phyloP scores from a whole-genome alignment of 2,329 filamentous ascomycete species.

The Epichloe aotearoae region DNA sequence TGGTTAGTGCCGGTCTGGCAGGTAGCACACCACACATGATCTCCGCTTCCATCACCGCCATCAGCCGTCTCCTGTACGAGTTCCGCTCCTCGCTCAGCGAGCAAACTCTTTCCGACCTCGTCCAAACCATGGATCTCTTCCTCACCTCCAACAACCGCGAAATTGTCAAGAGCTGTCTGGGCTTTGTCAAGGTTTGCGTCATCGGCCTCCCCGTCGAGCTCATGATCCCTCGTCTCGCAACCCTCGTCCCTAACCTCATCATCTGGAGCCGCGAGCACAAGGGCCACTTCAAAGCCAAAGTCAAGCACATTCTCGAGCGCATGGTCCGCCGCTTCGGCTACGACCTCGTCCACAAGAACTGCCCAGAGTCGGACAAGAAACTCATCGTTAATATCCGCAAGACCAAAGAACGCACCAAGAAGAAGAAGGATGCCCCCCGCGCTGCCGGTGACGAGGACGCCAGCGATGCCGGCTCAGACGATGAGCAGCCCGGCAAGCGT shows the following conservation, averaged over 20 bases:
- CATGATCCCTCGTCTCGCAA: constrained; percentile 62
- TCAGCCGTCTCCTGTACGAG: constrained; percentile 87
- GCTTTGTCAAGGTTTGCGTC: constrained; percentile 92
- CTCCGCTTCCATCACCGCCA: constrained; percentile 86
- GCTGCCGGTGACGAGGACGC: constrained; percentile 44
- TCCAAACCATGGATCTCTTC: constrained; percentile 93
- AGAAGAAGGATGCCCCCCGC: constrained; percentile 62
- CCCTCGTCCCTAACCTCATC: constrained; percentile 79
- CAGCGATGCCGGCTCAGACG: constrained; percentile 35
- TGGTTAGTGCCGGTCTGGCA: constrained; percentile 91
- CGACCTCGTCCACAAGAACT: constrained; percentile 63
- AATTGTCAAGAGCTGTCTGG: constrained; percentile 86
- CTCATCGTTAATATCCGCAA: constrained; percentile 91
- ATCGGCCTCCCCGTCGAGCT: constrained; percentile 71
- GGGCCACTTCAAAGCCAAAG: constrained; percentile 89
- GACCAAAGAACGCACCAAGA: constrained; percentile 80
- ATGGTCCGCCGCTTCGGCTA: constrained; percentile 87
- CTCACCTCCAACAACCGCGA: constrained; percentile 93
- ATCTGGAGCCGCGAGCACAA: constrained; percentile 98
- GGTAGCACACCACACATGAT: constrained; percentile 95
- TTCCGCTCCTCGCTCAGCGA: constrained; percentile 60
- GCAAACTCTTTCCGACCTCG: constrained; percentile 65
- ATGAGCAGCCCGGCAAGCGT: constrained; percentile 28
- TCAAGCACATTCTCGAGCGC: constrained; percentile 94
- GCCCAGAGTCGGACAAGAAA: constrained; percentile 78